These are phyloP conservation scores for Amanita exitialis DNA, from an alignment of 768 basidiomycete genomes.

Conservation along the genomic window DNA sequence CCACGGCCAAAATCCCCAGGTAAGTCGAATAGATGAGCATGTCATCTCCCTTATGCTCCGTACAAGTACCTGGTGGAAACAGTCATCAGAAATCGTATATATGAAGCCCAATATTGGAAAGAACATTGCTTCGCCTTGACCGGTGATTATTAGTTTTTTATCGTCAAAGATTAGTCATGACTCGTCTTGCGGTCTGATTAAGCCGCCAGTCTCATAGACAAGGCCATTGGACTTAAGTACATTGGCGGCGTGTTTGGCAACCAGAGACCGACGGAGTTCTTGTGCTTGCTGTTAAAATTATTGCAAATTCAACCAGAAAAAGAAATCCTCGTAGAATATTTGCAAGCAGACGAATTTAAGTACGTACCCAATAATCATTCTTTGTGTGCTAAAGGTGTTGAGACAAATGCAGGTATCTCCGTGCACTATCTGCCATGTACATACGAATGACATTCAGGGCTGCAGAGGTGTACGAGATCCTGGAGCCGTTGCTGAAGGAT, in stretches of 20 bases:
- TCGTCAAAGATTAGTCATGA: neutral
- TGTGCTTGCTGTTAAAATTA: slow-evolving; percentile 87
- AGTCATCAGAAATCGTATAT: slow-evolving; percentile 91
- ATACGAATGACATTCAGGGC: slow-evolving; percentile 90
- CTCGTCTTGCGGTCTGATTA: slow-evolving; percentile 1
- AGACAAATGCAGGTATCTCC: slow-evolving; percentile 59
- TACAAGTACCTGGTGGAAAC: slow-evolving; percentile 87
- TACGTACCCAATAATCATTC: slow-evolving; percentile 26
- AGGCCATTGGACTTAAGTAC: slow-evolving; percentile 68
- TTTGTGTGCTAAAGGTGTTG: neutral
- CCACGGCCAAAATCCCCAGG: slow-evolving; percentile 97
- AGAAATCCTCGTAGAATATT: slow-evolving; percentile 92
- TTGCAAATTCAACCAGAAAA: slow-evolving; percentile 97
- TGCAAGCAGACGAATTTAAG: slow-evolving; percentile 98
- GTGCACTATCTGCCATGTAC: slow-evolving; percentile 90
- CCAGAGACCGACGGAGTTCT: slow-evolving; percentile 88
- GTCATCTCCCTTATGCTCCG: slow-evolving; percentile 12
- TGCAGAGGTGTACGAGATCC: slow-evolving; percentile 83
- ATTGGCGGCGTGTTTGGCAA: slow-evolving; percentile 96
- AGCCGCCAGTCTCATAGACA: slow-evolving; percentile 94
- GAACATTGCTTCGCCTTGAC: slow-evolving; percentile 98
- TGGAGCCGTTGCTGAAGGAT: slow-evolving; percentile 93
- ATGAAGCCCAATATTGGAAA: slow-evolving; percentile 94
- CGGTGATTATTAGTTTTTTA: slow-evolving; percentile 32
- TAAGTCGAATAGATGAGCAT: slow-evolving; percentile 18